These are phyloP conservation scores for Fraxinus paxiana DNA, from an alignment of 305 asterid species.

Conservation along the genomic window DNA sequence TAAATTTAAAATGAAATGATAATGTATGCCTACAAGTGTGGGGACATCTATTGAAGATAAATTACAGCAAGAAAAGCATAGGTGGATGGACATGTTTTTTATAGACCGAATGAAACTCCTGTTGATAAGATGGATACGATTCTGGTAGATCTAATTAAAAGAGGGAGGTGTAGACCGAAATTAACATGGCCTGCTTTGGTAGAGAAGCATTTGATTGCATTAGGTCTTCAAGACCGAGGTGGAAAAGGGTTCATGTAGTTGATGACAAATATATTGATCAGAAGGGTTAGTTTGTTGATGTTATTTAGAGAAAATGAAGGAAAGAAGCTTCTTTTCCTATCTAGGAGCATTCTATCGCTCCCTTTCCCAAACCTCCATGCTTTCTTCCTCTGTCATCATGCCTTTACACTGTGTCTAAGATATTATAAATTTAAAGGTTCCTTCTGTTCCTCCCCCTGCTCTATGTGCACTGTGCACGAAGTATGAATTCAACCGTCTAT, in stretches of 20 bases:
- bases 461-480: neutral
- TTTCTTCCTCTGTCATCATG: neutral
- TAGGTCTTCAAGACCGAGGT: neutral
- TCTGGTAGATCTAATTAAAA: neutral
- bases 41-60: neutral
- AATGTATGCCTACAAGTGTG: neutral
- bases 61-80: neutral
- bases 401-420: neutral
- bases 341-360: neutral
- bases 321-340: neutral
- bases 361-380: neutral
- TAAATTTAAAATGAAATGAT: neutral
- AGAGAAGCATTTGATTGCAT: neutral
- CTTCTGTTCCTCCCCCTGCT: neutral
- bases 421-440: neutral
- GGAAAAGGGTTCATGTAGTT: neutral
- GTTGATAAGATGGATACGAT: neutral
- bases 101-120: neutral
- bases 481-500: neutral
- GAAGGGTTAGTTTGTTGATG: neutral
- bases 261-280: neutral
- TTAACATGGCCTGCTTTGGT: neutral
- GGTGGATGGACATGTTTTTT: neutral
- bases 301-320: neutral
- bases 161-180: neutral